Base-by-base conservation (phyloP, 345 rosid species). In the Acer negundo region DNA sequence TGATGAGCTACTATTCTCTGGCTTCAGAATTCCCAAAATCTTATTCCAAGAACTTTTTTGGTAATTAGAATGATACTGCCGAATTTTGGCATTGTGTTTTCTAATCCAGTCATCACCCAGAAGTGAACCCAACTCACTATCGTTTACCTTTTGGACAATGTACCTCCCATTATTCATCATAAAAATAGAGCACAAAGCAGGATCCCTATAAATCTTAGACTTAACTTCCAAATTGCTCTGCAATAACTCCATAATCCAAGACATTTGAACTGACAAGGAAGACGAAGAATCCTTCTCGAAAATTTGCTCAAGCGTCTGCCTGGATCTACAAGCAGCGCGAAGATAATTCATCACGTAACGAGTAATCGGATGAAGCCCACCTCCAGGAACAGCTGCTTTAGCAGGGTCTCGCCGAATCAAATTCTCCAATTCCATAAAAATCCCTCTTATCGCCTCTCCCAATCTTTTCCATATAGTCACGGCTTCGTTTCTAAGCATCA, bases 341-440 rank as follows among this genome's bases (percentile, higher is more conserved):
- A 92, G 85, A 79, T 92, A 95, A 70, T 93, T 95, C 93, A 95
- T 91, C 19, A 95, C 98, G 4, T 93, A 95, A 7, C 98, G 91
- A 4, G 98, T 93, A 38, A 95, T 92, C 0, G 99, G 98, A 62
- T 95, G 99, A 22, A 92, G 82, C 11, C 94, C 93, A 2, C 97
- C 98, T 6, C 93, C 90, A 10, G 97, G 98, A 75, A 95, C 97
- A 0, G 91, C 87, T 59, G 91, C 85, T 75, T 92, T 93, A 0
- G 94, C 92, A 0, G 97, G 97, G 78, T 95, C 99, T n/a, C 98
- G 88, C 26, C 93, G 82, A 67, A 95, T 93, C 75, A 92, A 62
- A 87, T 95, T 92, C 87, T 95, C 98, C 69, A 95, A 89, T 72
- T 95, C 98, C 99, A 93, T 93, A 61, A 95, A 93, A 40, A 90